phyloP scores from a whole-genome alignment of 1,284 basidiomycete genomes.

The Mycena sp. region DNA sequence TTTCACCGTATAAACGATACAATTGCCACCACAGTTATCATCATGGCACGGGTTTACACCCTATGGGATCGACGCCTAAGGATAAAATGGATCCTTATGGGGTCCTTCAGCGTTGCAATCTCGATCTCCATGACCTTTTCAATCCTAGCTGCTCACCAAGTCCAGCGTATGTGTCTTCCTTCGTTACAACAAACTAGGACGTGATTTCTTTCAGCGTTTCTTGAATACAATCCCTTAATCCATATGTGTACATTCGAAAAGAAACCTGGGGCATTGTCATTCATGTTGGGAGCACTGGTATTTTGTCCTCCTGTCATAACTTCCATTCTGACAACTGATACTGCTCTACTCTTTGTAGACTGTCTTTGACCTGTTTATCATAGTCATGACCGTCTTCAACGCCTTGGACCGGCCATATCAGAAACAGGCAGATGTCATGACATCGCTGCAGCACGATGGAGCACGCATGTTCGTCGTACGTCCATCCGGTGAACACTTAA shows the following conservation, averaged over 20 bases:
- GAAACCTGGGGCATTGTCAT: conserved; percentile 1
- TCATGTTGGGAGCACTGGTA: conserved; percentile 2
- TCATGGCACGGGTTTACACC: neutral
- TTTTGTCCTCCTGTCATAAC: neutral
- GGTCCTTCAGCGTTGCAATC: neutral
- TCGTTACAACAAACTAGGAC: neutral
- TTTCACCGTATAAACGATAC: neutral
- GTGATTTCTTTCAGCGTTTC: neutral
- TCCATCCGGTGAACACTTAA: neutral
- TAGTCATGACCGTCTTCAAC: conserved; percentile 8
- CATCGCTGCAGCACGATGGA: neutral
- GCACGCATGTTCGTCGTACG: conserved; percentile 7
- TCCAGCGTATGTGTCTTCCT: neutral
- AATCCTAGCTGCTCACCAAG: conserved; percentile 4
- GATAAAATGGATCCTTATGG: conserved; percentile 8
- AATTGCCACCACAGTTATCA: neutral
- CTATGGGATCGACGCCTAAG: neutral
- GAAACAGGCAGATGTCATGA: conserved; percentile 16
- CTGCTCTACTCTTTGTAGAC: neutral
- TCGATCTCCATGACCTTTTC: neutral
- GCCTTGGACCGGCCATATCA: conserved; percentile 4
- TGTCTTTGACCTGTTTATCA: conserved; percentile 6
- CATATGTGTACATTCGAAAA: conserved; percentile 10
- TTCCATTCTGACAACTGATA: neutral
- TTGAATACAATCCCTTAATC: neutral